phyloP scores from a whole-genome alignment of 2,329 filamentous ascomycete species.

The Pseudogymnoascus verrucosus region DNA sequence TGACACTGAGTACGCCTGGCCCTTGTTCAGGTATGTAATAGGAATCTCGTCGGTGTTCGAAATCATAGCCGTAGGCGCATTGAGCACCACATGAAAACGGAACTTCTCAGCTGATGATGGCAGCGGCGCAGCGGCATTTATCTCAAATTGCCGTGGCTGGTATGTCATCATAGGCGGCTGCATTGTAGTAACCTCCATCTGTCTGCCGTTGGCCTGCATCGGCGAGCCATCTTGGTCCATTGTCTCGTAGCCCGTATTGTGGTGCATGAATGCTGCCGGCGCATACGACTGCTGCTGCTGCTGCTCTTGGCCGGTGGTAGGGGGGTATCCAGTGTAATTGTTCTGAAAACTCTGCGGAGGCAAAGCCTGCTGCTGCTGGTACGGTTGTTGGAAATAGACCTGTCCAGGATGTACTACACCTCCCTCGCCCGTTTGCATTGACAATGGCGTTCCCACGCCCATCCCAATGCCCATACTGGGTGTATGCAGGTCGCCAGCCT shows the following conservation, averaged over 20 bases:
- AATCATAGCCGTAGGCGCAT: constrained; percentile 94
- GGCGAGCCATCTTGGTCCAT: constrained; percentile 69
- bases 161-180: constrained; percentile 53
- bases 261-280: constrained; percentile 72
- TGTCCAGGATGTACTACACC: constrained; percentile 52
- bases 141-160: constrained; percentile 42
- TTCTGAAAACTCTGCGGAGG: constrained; percentile 29
- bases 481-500: constrained; percentile 81
- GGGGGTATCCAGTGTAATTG: background rate
- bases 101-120: constrained; percentile 62
- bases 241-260: constrained; percentile 70
- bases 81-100: constrained; percentile 81
- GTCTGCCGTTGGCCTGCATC: constrained; percentile 48
- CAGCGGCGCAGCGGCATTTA: constrained; percentile 39
- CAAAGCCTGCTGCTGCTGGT: constrained; percentile 47
- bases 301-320: constrained; percentile 28
- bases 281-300: constrained; percentile 52
- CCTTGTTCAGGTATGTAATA: constrained; percentile 97
- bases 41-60: constrained; percentile 85
- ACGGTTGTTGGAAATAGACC: constrained; percentile 61
- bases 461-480: constrained; percentile 66
- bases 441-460: constrained; percentile 57
- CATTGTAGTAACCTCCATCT: constrained; percentile 54
- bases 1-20: constrained; percentile 83
- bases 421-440: constrained; percentile 63